phyloP scores from a whole-genome alignment of 148 eudicot species.

The Rhododendron simsii region DNA sequence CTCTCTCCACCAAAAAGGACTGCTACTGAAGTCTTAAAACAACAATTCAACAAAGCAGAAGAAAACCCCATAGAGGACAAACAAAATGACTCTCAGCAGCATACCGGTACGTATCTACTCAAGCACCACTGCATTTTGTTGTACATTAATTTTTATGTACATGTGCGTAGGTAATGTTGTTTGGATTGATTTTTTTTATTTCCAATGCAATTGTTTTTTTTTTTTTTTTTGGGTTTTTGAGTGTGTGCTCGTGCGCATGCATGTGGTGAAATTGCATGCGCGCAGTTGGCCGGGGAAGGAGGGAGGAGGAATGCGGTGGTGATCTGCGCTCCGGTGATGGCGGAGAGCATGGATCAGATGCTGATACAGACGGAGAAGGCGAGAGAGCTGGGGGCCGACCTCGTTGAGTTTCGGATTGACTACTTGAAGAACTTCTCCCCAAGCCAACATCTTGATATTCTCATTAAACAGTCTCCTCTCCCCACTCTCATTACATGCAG shows the following conservation, averaged over 20 bases:
- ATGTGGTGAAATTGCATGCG: background rate
- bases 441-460: conserved; percentile 24
- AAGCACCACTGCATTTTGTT: background rate
- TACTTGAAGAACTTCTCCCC: conserved; percentile 46
- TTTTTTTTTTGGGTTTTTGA: no score
- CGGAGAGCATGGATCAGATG: conserved; percentile 47
- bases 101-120: background rate
- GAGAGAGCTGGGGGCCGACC: conserved; percentile 52
- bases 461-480: conserved; percentile 38
- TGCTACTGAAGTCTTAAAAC: background rate
- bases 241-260: no score
- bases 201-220: no score
- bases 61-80: background rate
- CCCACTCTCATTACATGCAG: conserved; percentile 71
- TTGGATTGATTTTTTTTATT: background rate
- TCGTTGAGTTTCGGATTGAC: conserved; percentile 68
- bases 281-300: conserved; percentile 6
- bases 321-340: conserved; percentile 63
- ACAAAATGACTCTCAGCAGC: conserved; percentile 3
- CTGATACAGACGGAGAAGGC: conserved; percentile 34
- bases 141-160: background rate
- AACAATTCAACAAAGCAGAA: background rate
- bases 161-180: background rate
- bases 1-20: background rate
- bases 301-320: conserved; percentile 31